These are phyloP conservation scores for Coemansia sp. DNA, from an alignment of 192 early-diverging fungal genomes.

Conservation along the genomic window DNA sequence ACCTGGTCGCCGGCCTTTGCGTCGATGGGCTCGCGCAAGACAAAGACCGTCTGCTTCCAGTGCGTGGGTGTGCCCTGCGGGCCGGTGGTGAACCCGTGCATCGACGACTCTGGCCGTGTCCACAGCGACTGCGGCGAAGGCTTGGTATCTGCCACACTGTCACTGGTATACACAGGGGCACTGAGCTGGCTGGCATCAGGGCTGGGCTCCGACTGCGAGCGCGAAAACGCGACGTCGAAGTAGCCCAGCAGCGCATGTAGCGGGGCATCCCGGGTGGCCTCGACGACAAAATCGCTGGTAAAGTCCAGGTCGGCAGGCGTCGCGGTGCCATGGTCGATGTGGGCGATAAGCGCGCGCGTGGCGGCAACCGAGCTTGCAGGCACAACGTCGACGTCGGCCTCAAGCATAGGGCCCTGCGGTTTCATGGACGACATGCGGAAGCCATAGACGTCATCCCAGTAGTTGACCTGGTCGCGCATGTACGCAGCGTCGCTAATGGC, in stretches of 20 bases:
- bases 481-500: conserved; percentile 82
- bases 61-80: conserved; percentile 85
- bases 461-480: conserved; percentile 75
- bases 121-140: conserved; percentile 26
- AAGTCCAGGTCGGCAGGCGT: conserved; percentile 75
- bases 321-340: conserved; percentile 72
- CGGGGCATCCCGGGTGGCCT: conserved; percentile 61
- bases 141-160: conserved; percentile 6
- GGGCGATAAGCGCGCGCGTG: conserved; percentile 65
- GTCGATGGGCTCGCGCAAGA: conserved; percentile 63
- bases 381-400: conserved; percentile 84
- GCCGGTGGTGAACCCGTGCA: conserved; percentile 68
- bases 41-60: conserved; percentile 96
- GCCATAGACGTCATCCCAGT: conserved; percentile 94
- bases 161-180: conserved; percentile 16
- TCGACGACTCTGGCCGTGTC: conserved; percentile 30
- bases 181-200: conserved; percentile 32
- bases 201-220: conserved; percentile 32
- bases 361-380: conserved; percentile 69
- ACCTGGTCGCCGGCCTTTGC: conserved; percentile 57
- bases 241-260: conserved; percentile 84
- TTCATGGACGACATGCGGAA: conserved; percentile 93
- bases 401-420: conserved; percentile 57
- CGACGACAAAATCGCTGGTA: conserved; percentile 67
- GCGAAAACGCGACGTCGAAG: conserved; percentile 91